Evolutionary conservation across 805 yeast species (phyloP), one percentile per base, ranked within the genome.

Genomic region (Millerozyma miso): DNA sequence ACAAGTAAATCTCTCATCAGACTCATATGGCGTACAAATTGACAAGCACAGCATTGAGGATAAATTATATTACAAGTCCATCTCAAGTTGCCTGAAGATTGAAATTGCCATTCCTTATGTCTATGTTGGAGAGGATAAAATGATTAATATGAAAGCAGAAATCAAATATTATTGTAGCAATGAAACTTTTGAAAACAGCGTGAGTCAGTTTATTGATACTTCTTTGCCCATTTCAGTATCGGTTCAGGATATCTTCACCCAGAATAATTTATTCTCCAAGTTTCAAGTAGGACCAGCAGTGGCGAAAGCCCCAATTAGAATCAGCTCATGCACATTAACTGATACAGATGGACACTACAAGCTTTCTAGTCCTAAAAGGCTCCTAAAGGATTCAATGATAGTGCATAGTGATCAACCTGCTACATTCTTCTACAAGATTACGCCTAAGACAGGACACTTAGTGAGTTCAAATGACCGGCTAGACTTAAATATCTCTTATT

Each of bases 241-340:
- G 2, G 95, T 86, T 2, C 91, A 85, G 53, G 96, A 88, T 57
- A 79, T 82, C 8, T 86, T 85, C 66, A 77, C 79, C 48, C 59
- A 75, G 2, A 58, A 74, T 14, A 63, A 69, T 20, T 62, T 87
- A 1, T 82, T 77, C 49, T 80, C 88, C 4, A 83, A 81, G 51
- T 88, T 85, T 55, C 77, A 83, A 12, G 71, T 87, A 36, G 83
- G 87, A 15, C 73, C 89, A 3, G 68, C 83, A 0, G 70, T 72
- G 19, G 42, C 67, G 0, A 61, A 63, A 6, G 52, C 59, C 3
- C 95, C 93, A 0, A 67, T 83, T 2, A 63, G 85, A 42, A 60
- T 85, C 4, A 52, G 69, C 3, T 54, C 64, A 4, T 80, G 77
- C 16, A 58, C 61, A 3, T 64, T 81, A 37, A 45, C 50, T 2